A percentile compares a stretch with the other conserved stretches of the same genome.
Evolutionary conservation across 2,329 filamentous ascomycete genomes (phyloP).

Genomic region (Tolypocladium cylindrosporum): DNA sequence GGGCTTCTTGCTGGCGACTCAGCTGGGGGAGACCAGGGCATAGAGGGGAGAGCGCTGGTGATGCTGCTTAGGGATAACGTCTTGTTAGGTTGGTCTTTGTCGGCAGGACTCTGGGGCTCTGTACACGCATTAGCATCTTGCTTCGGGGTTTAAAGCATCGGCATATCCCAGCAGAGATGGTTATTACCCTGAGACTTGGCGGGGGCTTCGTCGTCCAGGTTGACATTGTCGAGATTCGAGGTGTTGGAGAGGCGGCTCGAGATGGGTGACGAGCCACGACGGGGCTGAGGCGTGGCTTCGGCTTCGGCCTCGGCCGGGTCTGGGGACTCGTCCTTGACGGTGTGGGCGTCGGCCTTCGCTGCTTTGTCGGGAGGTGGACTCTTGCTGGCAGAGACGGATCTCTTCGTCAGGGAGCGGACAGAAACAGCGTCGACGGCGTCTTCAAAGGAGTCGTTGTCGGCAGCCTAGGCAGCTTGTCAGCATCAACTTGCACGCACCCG

Average conservation of each 20-base stretch:
- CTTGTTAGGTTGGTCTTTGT: constrained; percentile 36
- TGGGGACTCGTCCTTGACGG: constrained; percentile 4
- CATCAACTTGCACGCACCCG: constrained; percentile 8
- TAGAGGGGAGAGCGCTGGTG: constrained; percentile 59
- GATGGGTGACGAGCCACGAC: constrained; percentile 25
- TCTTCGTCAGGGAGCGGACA: constrained; percentile 52
- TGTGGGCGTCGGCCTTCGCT: constrained; percentile 8
- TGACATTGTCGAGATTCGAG: constrained; percentile 50
- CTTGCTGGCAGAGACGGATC: constrained; percentile 25
- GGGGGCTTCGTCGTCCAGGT: constrained; percentile 50
- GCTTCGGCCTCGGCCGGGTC: constrained; percentile 10
- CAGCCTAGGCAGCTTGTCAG: constrained; percentile 12
- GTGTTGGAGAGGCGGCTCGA: constrained; percentile 36
- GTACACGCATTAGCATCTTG: constrained; percentile 8
- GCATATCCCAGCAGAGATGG: neutral
- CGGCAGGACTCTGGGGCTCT: constrained; percentile 22
- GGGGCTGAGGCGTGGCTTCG: constrained; percentile 9
- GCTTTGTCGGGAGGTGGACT: constrained; percentile 14
- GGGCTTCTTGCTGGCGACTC: constrained; percentile 37
- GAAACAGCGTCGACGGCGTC: constrained; percentile 63
- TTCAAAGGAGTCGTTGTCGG: constrained; percentile 51
- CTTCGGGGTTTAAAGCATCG: neutral
- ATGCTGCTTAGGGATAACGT: constrained; percentile 59
- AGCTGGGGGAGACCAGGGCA: constrained; percentile 59
- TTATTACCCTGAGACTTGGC: constrained; percentile 21